Evolutionary conservation across 768 basidiomycete genomes (phyloP), one percentile per base, ranked within the genome.

Genomic region (Boletus rubropictus): DNA sequence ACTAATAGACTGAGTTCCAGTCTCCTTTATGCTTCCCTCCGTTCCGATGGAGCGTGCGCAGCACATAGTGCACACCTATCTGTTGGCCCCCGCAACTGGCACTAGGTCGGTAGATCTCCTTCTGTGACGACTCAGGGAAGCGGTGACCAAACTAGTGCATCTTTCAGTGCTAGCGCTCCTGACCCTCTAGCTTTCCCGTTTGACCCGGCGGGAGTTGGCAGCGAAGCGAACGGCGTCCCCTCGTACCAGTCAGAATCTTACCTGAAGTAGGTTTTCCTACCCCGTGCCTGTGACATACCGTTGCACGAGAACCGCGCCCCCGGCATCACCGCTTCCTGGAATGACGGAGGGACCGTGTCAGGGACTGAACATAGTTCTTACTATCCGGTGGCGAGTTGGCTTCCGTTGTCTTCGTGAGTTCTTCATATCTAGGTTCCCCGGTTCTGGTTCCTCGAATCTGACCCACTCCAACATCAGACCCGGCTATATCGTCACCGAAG

Each of bases 361-460:
- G 47, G 42, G 25, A 48, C 45, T 37, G 15, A 36, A 44, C n/a
- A 24, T 5, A 25, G 41, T 48, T 53, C 48, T 46, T 29, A 24
- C 22, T 35, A 12, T 47, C 47, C 28, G 42, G 57, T 61, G 57
- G 50, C 49, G 29, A 33, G 25, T 46, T 50, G 35, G n/a, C 22
- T 15, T 39, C 55, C 50, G 42, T 28, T 43, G 35, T 38, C 47
- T 44, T 50, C 50, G 53, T 39, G 27, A 33, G 39, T 59, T 49
- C 50, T 44, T 43, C 27, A 35, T 42, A 10, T 3, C 58, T 49
- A 47, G 44, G 39, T 38, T 52, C 59, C 52, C 49, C 46, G 44
- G 22, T n/a, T 14, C 8, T 31, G 41, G 48, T 9, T 8, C 46
- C 32, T 39, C 14, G 11, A 44, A 41, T 25, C 24, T 22, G 34